Base-by-base conservation (phyloP, 2,329 filamentous ascomycete genomes). In the Nigrograna mackinnonii region DNA sequence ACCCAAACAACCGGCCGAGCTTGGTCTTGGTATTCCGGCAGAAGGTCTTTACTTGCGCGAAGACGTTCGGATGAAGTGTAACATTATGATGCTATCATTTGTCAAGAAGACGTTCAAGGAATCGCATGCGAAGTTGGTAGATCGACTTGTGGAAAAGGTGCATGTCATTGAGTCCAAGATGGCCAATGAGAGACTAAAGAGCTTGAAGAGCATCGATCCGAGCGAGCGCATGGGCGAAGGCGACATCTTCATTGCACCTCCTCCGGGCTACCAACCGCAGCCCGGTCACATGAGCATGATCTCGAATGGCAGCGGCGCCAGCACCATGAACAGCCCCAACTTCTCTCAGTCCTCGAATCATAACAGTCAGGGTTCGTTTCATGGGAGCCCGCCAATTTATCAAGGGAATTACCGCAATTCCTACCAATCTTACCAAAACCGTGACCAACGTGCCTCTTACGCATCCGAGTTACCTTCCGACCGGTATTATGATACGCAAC, bases 61-160 rank as follows among this genome's bases (percentile, higher is more conserved):
- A 73, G 90, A 95, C 52, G 85, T 94, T 36, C 85, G 90, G 49
- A 84, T 95, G 76, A 80, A 80, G 43, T 95, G 89, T 72, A 92
- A 91, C 58, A 73, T 90, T 44, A 73, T 94, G 49, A 80, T 94
- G 73, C 78, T 84, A 0, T 71, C 73, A 6, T 95, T 95, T 59
- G 87, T 95, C 44, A 91, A 88, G 75, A 87, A 84, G 70, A 94
- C 88, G 12, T 77, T 95, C 34, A 87, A 87, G 57, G 88, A 87
- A 59, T 82, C 87, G 0, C 89, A 95, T 58, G 78, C 75, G 7
- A 74, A 79, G 3, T 76, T 95, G 4, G 86, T 92, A 2, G 82
- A 86, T 28, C 62, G 67, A 20, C 46, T 69, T 7, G 60, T 70
- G 2, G 67, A 68, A 41, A 62, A 61, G 39, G 65, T 65, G 21